A percentile compares a stretch with the other conserved stretches of the same genome.
phyloP scores from a whole-genome alignment of 345 rosid genomes.

The Erysimum cheiranthoides region DNA sequence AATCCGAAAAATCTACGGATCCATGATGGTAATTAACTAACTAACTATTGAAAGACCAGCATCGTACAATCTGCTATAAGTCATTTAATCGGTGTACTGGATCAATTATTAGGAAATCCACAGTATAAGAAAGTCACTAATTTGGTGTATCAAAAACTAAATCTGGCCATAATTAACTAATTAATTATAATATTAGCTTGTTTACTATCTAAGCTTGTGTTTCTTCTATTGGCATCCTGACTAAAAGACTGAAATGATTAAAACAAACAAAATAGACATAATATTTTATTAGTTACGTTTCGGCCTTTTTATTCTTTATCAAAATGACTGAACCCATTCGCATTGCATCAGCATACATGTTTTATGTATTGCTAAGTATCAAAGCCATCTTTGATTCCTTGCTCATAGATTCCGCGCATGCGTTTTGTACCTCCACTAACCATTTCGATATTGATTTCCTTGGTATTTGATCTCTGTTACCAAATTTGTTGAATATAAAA shows the following conservation, averaged over 20 bases:
- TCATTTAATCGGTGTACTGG: too few relatives aligned
- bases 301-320: background rate
- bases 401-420: slow-evolving; percentile 23
- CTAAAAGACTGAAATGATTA: slow-evolving; percentile 11
- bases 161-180: background rate
- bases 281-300: slow-evolving; percentile 1
- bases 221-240: slow-evolving; percentile 16
- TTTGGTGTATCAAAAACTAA: background rate
- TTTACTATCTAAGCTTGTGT: slow-evolving; percentile 19
- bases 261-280: slow-evolving; percentile 1
- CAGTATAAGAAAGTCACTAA: background rate
- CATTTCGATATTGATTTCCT: slow-evolving; percentile 10
- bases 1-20: background rate
- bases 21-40: background rate
- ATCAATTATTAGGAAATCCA: background rate
- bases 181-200: slow-evolving; percentile 1
- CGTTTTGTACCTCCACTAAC: slow-evolving; percentile 30
- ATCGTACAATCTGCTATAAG: too few relatives aligned
- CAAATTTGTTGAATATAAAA: background rate
- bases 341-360: slow-evolving; percentile 21
- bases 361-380: slow-evolving; percentile 4
- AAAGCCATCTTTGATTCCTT: slow-evolving; percentile 18
- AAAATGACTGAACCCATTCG: slow-evolving; percentile 11
- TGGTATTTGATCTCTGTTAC: background rate
- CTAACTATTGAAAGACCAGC: background rate